Evolutionary conservation across 768 basidiomycete genomes (phyloP), one percentile per base, ranked within the genome.

Genomic region (Phlegmacium glaucopus): DNA sequence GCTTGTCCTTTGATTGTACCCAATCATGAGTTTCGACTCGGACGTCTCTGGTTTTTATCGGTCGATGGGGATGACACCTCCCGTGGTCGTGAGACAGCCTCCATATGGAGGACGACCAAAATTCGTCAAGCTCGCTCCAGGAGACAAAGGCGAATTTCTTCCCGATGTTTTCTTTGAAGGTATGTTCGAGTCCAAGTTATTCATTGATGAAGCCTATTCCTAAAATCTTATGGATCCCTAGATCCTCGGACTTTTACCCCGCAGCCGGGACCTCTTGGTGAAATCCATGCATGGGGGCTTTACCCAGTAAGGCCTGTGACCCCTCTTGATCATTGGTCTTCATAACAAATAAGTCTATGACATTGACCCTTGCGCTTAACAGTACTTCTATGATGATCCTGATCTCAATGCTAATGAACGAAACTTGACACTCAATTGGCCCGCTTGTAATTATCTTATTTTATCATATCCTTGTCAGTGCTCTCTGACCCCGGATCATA

Each of bases 211-310:
- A 15, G 30, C 8, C 12, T 10, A 12, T 22, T 42, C 11, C 10
- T 11, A 13, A 15, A 26, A 12, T 13, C 12, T 7, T 15, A 15
- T 22, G 22, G 5, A 42, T 45, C 9, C n/a, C 10, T 35, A 66
- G 61, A 62, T 47, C 63, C 63, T 11, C 41, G 48, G 15, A 55
- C 41, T 4, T 56, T 49, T 44, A 42, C 35, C 17, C 56, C 59
- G 8, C 51, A 56, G 32, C 52, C 56, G n/a, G 63, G 63, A 8
- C 58, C 56, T 22, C 45, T 55, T 25, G 64, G 65, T 10, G 53
- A 65, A 47, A 54, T 63, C 25, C 62, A 63, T 42, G 52, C 61
- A n/a, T 66, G 65, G 64, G 64, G 62, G 3, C 32, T 66, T 11
- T 61, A 57, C 53, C 56, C 54, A 6, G 60, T 61, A 30, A 6